Evolutionary conservation across 176 grass and related monocot species (phyloP).

Genomic region (Echinochloa phyllopogon): DNA sequence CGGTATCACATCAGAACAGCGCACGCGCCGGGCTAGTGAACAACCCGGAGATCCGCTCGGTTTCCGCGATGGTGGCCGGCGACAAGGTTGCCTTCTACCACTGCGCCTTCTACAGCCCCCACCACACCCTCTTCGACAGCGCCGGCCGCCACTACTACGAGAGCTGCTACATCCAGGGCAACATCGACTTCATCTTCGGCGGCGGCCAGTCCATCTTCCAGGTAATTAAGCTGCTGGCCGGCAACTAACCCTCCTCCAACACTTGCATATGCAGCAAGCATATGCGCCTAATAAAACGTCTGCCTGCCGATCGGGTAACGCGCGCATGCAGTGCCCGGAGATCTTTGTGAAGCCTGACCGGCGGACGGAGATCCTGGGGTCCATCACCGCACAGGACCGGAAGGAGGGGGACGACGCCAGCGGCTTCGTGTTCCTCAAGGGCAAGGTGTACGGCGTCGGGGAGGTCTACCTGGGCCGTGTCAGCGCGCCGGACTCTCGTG

Average conservation of each 20-base stretch:
- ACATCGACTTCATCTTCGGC: conserved; percentile 96
- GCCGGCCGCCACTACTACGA: conserved; percentile 79
- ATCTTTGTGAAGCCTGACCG: conserved; percentile 82
- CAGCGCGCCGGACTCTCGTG: conserved; percentile 57
- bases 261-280: not conserved
- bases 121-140: conserved; percentile 86
- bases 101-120: conserved; percentile 80
- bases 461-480: conserved; percentile 75
- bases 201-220: conserved; percentile 85
- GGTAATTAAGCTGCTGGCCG: conserved; percentile 39
- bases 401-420: conserved; percentile 40
- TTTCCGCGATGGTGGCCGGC: conserved; percentile 70
- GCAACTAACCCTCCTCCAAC: too few species aligned
- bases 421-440: conserved; percentile 89
- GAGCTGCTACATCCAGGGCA: conserved; percentile 95
- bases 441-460: conserved; percentile 80
- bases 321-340: conserved; percentile 62
- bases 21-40: conserved; percentile 25
- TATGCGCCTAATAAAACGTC: not conserved
- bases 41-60: conserved; percentile 47
- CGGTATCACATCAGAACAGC: conserved; percentile 34
- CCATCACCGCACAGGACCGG: conserved; percentile 74
- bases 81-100: conserved; percentile 96
- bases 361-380: conserved; percentile 63
- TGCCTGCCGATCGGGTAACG: not conserved